Percentiles rank a stretch among this genome's conserved stretches.
Evolutionary conservation across 495 filamentous ascomycete genomes (phyloP).

Genomic region (Aspergillus leporis): DNA sequence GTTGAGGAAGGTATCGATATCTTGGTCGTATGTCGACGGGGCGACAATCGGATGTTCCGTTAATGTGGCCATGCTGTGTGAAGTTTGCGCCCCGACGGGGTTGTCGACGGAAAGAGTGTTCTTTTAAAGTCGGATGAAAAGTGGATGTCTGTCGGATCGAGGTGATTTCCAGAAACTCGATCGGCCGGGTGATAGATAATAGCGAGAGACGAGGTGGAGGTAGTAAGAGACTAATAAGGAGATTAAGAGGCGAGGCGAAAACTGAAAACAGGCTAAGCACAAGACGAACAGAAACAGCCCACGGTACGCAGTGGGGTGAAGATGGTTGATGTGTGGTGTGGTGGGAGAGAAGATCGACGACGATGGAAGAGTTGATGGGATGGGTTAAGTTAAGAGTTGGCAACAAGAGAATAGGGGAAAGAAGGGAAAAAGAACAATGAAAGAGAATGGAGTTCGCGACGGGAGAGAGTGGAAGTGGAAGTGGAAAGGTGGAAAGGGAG

Average conservation of each 20-base stretch:
- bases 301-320: conserved; percentile 5
- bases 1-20: conserved; percentile 52
- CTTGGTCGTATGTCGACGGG: conserved; percentile 46
- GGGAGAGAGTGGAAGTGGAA: conserved; percentile 4
- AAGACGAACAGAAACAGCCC: neutral
- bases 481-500: conserved; percentile 7
- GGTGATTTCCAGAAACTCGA: neutral
- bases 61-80: conserved; percentile 42
- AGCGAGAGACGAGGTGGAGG: conserved; percentile 5
- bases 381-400: conserved; percentile 4
- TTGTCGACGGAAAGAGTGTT: neutral
- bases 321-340: neutral
- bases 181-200: neutral
- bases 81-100: neutral
- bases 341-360: conserved; percentile 1
- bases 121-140: neutral
- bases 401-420: conserved; percentile 3
- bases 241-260: neutral
- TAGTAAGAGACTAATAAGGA: neutral
- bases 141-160: neutral
- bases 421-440: neutral
- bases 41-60: conserved; percentile 40
- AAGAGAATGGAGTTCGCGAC: conserved; percentile 7
- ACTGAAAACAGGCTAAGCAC: conserved; percentile 7
- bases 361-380: neutral